phyloP scores from a whole-genome alignment of 768 basidiomycete species.

The Paxillus involutus region DNA sequence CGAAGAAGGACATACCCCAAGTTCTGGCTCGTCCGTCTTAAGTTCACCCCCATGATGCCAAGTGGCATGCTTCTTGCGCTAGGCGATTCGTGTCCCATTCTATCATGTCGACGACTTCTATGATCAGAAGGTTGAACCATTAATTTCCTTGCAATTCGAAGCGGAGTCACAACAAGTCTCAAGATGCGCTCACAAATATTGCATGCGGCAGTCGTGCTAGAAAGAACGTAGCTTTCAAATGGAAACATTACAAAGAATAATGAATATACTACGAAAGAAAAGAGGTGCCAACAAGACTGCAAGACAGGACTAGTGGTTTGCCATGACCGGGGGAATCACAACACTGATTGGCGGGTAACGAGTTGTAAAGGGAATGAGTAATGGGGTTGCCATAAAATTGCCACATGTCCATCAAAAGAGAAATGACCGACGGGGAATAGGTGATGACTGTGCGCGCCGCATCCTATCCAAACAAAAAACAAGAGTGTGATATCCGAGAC shows the following conservation, averaged over 20 bases:
- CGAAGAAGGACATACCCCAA: too few relatives aligned
- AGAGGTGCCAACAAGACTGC: not conserved
- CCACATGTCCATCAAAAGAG: not conserved
- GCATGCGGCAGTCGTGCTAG: too few relatives aligned
- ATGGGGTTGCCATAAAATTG: not conserved
- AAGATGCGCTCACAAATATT: too few relatives aligned
- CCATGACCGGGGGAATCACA: not conserved
- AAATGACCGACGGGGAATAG: constrained; percentile 9
- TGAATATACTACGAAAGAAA: not conserved
- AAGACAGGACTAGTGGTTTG: constrained; percentile 2
- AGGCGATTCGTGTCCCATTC: too few relatives aligned
- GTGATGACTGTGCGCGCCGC: constrained; percentile 1
- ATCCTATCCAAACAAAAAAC: constrained; percentile 6
- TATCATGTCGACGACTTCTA: too few relatives aligned
- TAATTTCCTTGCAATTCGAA: too few relatives aligned
- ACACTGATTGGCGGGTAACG: not conserved
- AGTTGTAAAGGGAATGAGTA: not conserved
- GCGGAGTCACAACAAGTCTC: too few relatives aligned
- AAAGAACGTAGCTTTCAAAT: not conserved
- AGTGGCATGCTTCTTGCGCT: too few relatives aligned
- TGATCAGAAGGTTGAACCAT: too few relatives aligned
- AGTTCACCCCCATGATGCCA: too few relatives aligned
- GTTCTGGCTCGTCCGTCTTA: too few relatives aligned
- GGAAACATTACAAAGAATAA: not conserved
- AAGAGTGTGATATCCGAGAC: not conserved